A percentile compares a stretch with the other conserved stretches of the same genome.
These are phyloP conservation scores for Aspergillus taichungensis DNA, from an alignment of 495 filamentous ascomycete species.

Conservation along the genomic window DNA sequence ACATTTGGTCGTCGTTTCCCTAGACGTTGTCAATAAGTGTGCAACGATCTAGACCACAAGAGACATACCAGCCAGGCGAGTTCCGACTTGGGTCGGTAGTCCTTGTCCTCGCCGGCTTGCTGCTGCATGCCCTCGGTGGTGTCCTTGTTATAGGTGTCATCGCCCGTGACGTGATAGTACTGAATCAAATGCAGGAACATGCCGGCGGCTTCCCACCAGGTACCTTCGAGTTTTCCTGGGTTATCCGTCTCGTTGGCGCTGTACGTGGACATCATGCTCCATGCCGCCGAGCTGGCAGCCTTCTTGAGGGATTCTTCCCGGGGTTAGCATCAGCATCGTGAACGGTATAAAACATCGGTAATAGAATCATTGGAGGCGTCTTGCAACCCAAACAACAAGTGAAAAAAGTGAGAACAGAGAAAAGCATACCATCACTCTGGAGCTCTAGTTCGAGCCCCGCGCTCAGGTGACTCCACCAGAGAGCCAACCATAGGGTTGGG, in stretches of 20 bases:
- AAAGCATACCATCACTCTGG: too few relatives aligned
- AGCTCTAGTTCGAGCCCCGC: too few relatives aligned
- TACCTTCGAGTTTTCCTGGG: constrained; percentile 47
- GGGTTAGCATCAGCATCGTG: too few relatives aligned
- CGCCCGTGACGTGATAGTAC: constrained; percentile 65
- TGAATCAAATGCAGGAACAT: constrained; percentile 60
- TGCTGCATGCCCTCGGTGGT: constrained; percentile 47
- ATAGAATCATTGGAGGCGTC: too few relatives aligned
- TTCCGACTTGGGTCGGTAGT: constrained; percentile 33
- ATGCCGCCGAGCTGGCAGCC: constrained; percentile 47
- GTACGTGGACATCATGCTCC: constrained; percentile 52
- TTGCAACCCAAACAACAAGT: too few relatives aligned
- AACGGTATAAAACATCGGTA: too few relatives aligned
- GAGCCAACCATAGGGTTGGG: too few relatives aligned
- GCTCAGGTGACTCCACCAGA: too few relatives aligned
- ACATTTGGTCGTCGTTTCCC: constrained; percentile 66
- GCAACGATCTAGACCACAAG: too few relatives aligned
- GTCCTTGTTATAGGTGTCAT: constrained; percentile 56
- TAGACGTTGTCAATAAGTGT: constrained; percentile 38
- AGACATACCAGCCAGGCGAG: too few relatives aligned
- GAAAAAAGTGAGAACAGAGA: too few relatives aligned
- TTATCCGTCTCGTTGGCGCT: constrained; percentile 44
- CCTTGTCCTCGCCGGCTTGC: constrained; percentile 48
- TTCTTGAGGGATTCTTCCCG: constrained; percentile 42
- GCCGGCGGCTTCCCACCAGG: constrained; percentile 64